Evolutionary conservation across 140 eudicot genomes (phyloP).

Genomic region (Erigeron philadelphicus): DNA sequence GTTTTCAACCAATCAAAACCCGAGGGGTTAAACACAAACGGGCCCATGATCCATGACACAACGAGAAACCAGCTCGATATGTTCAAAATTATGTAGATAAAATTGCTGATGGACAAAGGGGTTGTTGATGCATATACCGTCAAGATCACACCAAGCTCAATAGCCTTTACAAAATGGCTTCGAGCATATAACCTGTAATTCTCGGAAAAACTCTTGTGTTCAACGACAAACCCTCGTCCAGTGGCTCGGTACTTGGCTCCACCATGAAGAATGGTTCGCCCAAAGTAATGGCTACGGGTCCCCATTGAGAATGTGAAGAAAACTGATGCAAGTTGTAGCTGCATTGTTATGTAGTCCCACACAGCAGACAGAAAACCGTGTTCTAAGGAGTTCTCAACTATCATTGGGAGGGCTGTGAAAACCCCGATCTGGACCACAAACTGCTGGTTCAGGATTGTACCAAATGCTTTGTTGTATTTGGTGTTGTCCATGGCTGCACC

Average conservation of each 20-base stretch:
- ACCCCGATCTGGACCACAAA: conserved; percentile 77
- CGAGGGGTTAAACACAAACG: conserved; percentile 86
- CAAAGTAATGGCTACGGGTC: conserved; percentile 78
- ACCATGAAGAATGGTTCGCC: conserved; percentile 88
- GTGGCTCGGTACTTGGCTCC: conserved; percentile 96
- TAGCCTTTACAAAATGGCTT: conserved; percentile 84
- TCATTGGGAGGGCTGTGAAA: conserved; percentile 91
- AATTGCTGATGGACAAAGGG: conserved; percentile 44
- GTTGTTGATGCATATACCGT: conserved; percentile 68
- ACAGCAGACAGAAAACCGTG: conserved; percentile 83
- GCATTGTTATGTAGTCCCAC: conserved; percentile 91
- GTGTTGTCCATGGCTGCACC: conserved; percentile 41
- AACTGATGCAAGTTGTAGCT: conserved; percentile 65
- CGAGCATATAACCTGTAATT: conserved; percentile 77
- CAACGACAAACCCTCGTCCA: conserved; percentile 88
- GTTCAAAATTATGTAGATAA: conserved; percentile 61
- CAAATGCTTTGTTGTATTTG: conserved; percentile 54
- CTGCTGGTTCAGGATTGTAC: conserved; percentile 68
- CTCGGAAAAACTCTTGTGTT: conserved; percentile 70
- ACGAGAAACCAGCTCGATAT: conserved; percentile 90
- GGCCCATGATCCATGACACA: conserved; percentile 82
- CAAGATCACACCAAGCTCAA: conserved; percentile 82
- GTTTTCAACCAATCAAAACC: conserved; percentile 96
- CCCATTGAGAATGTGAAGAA: conserved; percentile 92
- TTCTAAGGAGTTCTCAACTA: conserved; percentile 82